phyloP scores from a whole-genome alignment of 495 filamentous ascomycete genomes.

The Neurospora sp. region DNA sequence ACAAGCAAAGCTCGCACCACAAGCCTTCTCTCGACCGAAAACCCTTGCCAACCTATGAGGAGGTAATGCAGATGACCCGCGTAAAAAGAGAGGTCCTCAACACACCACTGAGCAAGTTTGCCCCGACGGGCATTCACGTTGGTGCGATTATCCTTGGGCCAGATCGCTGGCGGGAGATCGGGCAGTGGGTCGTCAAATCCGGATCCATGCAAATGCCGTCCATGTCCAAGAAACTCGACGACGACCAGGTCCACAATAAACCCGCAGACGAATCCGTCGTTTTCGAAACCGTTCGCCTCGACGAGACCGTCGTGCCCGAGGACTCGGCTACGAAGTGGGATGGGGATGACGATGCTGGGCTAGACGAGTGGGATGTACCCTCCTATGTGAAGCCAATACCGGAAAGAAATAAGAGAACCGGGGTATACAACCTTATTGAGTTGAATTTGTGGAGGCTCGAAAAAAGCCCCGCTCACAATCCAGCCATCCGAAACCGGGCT shows the following conservation, averaged over 20 bases:
- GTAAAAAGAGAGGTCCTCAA: not conserved
- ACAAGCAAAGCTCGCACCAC: not conserved
- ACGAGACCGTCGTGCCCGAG: not conserved
- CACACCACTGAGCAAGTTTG: not conserved
- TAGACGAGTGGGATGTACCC: too few relatives aligned
- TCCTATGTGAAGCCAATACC: too few relatives aligned
- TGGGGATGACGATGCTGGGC: too few relatives aligned
- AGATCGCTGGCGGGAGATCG: not conserved
- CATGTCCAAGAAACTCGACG: too few relatives aligned
- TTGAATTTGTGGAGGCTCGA: too few relatives aligned
- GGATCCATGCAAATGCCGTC: not conserved
- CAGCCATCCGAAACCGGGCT: too few relatives aligned
- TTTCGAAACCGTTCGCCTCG: not conserved
- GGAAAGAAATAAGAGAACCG: too few relatives aligned
- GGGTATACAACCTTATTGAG: too few relatives aligned
- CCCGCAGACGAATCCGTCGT: not conserved
- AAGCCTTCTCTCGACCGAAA: not conserved
- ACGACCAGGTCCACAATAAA: not conserved
- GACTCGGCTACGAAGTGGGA: not conserved
- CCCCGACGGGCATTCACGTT: not conserved
- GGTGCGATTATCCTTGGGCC: not conserved
- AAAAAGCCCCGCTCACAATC: too few relatives aligned
- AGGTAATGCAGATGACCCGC: not conserved
- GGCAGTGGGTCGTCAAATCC: not conserved
- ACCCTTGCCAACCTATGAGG: not conserved